Evolutionary conservation across 441 rosid genomes (phyloP).

Genomic region (Populus tomentosa): DNA sequence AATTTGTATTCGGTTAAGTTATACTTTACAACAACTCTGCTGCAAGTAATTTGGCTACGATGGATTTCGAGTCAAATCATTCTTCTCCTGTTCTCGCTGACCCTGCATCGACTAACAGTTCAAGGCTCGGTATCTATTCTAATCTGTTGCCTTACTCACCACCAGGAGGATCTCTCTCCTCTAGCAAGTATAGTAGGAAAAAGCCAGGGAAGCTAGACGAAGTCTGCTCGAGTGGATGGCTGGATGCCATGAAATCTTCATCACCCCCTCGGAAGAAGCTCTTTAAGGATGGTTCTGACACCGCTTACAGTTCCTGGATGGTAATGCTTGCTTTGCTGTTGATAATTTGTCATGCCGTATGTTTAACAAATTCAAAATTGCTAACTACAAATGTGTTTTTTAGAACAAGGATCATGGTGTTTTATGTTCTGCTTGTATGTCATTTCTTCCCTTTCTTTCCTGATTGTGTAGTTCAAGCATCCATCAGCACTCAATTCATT

Average conservation of each 20-base stretch:
- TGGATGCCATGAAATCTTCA: slow-evolving; percentile 44
- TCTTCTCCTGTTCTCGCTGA: slow-evolving; percentile 74
- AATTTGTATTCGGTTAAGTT: too few relatives aligned
- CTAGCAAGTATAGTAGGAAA: slow-evolving; percentile 51
- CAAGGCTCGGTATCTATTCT: slow-evolving; percentile 55
- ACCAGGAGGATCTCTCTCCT: slow-evolving; percentile 44
- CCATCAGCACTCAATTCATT: slow-evolving; percentile 81
- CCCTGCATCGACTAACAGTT: slow-evolving; percentile 49
- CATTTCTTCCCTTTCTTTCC: not conserved
- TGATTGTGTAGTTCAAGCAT: slow-evolving; percentile 57
- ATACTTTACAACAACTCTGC: slow-evolving; percentile 9
- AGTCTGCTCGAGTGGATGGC: slow-evolving; percentile 85
- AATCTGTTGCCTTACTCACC: slow-evolving; percentile 43
- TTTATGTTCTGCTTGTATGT: not conserved
- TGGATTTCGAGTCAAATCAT: slow-evolving; percentile 68
- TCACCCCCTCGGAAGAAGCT: slow-evolving; percentile 58
- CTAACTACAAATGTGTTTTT: not conserved
- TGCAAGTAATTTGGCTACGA: slow-evolving; percentile 16
- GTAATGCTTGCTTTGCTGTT: slow-evolving; percentile 27
- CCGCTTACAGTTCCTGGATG: slow-evolving; percentile 69
- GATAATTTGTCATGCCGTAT: not conserved
- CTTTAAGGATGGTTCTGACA: slow-evolving; percentile 57
- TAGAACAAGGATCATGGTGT: not conserved
- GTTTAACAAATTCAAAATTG: not conserved
- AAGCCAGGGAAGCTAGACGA: slow-evolving; percentile 73